These are phyloP conservation scores for Platanthera zijinensis DNA, from an alignment of 106 monocot species.

Conservation along the genomic window DNA sequence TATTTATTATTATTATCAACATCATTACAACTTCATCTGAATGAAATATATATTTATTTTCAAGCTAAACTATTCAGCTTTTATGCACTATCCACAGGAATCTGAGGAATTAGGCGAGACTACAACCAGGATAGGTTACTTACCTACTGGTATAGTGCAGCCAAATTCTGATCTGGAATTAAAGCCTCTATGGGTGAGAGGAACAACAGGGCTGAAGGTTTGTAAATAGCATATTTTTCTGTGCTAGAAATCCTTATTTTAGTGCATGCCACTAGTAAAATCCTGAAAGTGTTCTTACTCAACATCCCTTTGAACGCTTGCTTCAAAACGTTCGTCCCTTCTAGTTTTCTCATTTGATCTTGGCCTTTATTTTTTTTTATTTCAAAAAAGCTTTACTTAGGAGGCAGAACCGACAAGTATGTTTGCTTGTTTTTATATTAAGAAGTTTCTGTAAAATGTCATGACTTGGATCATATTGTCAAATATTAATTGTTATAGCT, in stretches of 20 bases:
- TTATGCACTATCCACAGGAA: neutral
- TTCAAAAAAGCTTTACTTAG: no score
- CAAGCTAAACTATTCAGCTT: neutral
- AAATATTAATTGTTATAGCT: no score
- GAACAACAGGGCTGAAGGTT: constrained; percentile 36
- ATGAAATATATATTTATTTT: neutral
- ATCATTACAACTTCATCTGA: neutral
- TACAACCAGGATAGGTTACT: constrained; percentile 31
- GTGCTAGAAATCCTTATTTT: neutral
- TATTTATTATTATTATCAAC: neutral
- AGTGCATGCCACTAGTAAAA: neutral
- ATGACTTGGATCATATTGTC: no score
- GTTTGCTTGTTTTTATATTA: no score
- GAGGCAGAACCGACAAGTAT: no score
- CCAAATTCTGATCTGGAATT: constrained; percentile 70
- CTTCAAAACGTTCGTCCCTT: neutral
- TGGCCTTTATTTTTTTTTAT: no score
- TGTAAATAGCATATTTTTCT: neutral
- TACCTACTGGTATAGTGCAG: constrained; percentile 70
- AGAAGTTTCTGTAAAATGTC: no score
- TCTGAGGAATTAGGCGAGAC: constrained; percentile 23
- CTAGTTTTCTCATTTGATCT: no score
- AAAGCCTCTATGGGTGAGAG: constrained; percentile 52
- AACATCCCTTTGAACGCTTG: neutral
- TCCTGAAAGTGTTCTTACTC: neutral